Evolutionary conservation across 495 filamentous ascomycete genomes (phyloP).

Genomic region (Xylaria nigripes): DNA sequence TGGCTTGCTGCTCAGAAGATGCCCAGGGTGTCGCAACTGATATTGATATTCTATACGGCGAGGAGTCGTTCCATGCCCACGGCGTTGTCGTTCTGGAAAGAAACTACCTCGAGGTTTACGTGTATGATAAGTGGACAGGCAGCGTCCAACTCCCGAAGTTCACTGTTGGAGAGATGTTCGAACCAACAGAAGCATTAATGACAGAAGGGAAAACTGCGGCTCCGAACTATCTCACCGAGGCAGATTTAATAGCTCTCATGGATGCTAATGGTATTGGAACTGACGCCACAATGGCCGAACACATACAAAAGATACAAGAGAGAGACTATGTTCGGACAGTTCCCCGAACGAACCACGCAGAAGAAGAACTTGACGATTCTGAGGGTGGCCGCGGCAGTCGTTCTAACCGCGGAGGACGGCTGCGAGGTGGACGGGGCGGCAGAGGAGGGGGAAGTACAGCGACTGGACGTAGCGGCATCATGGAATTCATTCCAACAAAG

Average conservation of each 20-base stretch:
- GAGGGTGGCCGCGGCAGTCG: slow-evolving; percentile 35
- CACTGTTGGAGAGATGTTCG: slow-evolving; percentile 66
- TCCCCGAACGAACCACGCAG: slow-evolving; percentile 34
- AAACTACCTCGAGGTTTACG: slow-evolving; percentile 93
- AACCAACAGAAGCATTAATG: slow-evolving; percentile 83
- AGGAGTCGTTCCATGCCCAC: slow-evolving; percentile 69
- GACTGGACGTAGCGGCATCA: slow-evolving; percentile 45
- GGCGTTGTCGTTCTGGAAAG: slow-evolving; percentile 79
- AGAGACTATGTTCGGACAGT: slow-evolving; percentile 69
- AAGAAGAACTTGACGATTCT: slow-evolving; percentile 25
- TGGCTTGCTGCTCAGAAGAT: slow-evolving; percentile 94
- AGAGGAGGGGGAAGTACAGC: slow-evolving; percentile 32
- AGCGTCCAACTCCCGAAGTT: slow-evolving; percentile 77
- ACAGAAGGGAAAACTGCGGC: slow-evolving; percentile 77
- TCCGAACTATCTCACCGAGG: slow-evolving; percentile 85
- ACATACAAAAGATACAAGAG: slow-evolving; percentile 91
- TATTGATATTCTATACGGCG: slow-evolving; percentile 76
- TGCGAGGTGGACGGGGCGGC: slow-evolving; percentile 32
- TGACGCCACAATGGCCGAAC: slow-evolving; percentile 97
- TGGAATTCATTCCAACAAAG: slow-evolving; percentile 85
- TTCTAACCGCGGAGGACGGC: slow-evolving; percentile 39
- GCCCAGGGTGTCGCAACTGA: slow-evolving; percentile 77
- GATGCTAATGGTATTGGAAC: slow-evolving; percentile 98
- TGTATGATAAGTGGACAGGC: slow-evolving; percentile 92
- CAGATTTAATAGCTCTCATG: slow-evolving; percentile 96